Evolutionary conservation across 352 stramenopile genomes (phyloP), one percentile per base, ranked within the genome.

Genomic region (Phytophthora sp.): DNA sequence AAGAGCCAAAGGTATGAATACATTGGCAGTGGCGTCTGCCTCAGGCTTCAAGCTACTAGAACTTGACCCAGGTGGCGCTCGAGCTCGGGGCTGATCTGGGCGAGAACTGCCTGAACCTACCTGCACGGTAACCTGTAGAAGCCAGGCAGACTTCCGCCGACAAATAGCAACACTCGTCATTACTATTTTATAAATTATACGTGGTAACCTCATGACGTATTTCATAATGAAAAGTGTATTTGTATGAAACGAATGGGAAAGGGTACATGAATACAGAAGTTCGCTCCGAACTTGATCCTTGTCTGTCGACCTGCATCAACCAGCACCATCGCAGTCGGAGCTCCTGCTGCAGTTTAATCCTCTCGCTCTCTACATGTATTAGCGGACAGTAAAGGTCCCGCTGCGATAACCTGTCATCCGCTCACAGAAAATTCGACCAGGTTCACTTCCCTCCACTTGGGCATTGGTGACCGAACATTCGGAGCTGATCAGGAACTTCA

Each of bases 391-490:
- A 55, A 32, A 55, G 48, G 49, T 6, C 27, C 15, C 35, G 35
- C 49, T 42, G 37, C 10, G 35, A n/a, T 43, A 52, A 9, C 12
- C n/a, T 52, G 17, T 11, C 34, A 42, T 18, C 26, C 26, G 18
- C 8, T 17, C 4, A n/a, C n/a, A 15, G 34, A 24, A 28, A 52
- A 52, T 17, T 28, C 44, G 27, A 20, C 44, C 17, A 26, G 44
- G 27, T 38, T 52, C 27, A 37, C 44, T 52, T 46, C 48, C 27
- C 48, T 31, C 18, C 9, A 20, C 7, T 49, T 23, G 12, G 21
- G 5, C 21, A 31, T 56, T 44, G 39, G 30, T 60, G 28, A 53
- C 53, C 53, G 53, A 53, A 52, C 31, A 9, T 53, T 52, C 27
- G 13, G 41, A 35, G 12, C 23, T 44, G 48, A 55, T 24, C 27